Evolutionary conservation across 2,329 filamentous ascomycete genomes (phyloP), one percentile per base, ranked within the genome.

Genomic region (Fusarium solani-melongenae): DNA sequence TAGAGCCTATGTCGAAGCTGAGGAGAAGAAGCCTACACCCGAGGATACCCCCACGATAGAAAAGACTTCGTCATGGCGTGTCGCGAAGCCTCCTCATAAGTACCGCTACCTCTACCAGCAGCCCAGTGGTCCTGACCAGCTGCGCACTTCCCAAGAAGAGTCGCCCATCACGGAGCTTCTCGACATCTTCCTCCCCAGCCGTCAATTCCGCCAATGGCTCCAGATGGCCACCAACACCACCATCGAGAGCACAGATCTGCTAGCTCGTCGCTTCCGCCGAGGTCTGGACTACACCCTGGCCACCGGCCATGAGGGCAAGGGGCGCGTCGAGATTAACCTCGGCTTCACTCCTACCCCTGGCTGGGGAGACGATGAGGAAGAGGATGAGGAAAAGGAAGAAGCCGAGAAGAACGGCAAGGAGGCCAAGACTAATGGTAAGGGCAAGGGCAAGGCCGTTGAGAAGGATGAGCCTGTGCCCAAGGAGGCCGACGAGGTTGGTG

Each of bases 271-370:
- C 36, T 99, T 99, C 87, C 91, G 96, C 10, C 91, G 91, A 56
- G 94, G 96, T 7, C 84, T 92, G 71, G 96, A 99, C 83, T 99
- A 99, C 81, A 97, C 96, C 4, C 90, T 99, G 22, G 96, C 96
- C 2, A 98, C 94, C 22, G 92, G 93, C 24, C 94, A 97, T 79
- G 92, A 90, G 38, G 91, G 91, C 64, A 89, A 94, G 76, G 90
- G 94, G 14, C 92, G 94, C 55, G 85, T 99, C 5, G 96, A 99
- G 82, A 88, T 98, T 61, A 97, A 94, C 66, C 87, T 99, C 3
- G 92, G 93, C 49, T 88, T 98, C 70, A 98, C 96, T 5, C 95
- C 96, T 0, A 95, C 92, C 0, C 82, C 86, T 5, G 96, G 95
- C 6, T 98, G 96, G 94, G 95, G 94, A 62, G 92, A 91, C 67